A percentile compares a stretch with the other conserved stretches of the same genome.
These are phyloP conservation scores for Cordyceps cicadae DNA, from an alignment of 2,329 filamentous ascomycete species.

Conservation along the genomic window DNA sequence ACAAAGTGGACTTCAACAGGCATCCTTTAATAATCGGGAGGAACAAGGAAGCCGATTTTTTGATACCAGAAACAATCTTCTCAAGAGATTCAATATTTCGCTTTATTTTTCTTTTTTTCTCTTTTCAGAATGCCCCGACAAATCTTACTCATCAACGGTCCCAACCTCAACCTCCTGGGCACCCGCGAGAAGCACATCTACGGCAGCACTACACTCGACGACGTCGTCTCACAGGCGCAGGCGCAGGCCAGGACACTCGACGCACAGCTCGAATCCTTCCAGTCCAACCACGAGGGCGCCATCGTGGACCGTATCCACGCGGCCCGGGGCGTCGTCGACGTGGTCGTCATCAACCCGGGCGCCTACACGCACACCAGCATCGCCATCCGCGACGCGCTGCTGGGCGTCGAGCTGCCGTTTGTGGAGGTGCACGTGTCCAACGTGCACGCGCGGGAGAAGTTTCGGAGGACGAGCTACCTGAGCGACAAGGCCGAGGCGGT, in stretches of 20 bases:
- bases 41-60: no score
- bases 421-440: slow-evolving; percentile 73
- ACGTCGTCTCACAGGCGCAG: slow-evolving; percentile 45
- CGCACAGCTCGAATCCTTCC: slow-evolving; percentile 49
- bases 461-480: slow-evolving; percentile 61
- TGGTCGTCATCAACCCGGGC: slow-evolving; percentile 67
- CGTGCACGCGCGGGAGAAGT: slow-evolving; percentile 62
- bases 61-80: no score
- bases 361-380: slow-evolving; percentile 71
- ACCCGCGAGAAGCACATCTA: slow-evolving; percentile 67
- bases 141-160: slow-evolving; percentile 72
- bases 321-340: slow-evolving; percentile 50
- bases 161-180: slow-evolving; percentile 73
- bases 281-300: slow-evolving; percentile 71
- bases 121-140: slow-evolving; percentile 27
- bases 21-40: not conserved
- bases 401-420: slow-evolving; percentile 63
- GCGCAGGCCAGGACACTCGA: slow-evolving; percentile 41
- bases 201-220: slow-evolving; percentile 57
- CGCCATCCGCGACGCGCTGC: slow-evolving; percentile 64
- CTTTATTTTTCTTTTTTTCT: no score
- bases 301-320: slow-evolving; percentile 67
- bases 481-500: slow-evolving; percentile 69
- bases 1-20: not conserved
- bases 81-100: no score